These are phyloP conservation scores for Geotrichum carabidarum DNA, from an alignment of 1,139 yeast genomes.

Conservation along the genomic window DNA sequence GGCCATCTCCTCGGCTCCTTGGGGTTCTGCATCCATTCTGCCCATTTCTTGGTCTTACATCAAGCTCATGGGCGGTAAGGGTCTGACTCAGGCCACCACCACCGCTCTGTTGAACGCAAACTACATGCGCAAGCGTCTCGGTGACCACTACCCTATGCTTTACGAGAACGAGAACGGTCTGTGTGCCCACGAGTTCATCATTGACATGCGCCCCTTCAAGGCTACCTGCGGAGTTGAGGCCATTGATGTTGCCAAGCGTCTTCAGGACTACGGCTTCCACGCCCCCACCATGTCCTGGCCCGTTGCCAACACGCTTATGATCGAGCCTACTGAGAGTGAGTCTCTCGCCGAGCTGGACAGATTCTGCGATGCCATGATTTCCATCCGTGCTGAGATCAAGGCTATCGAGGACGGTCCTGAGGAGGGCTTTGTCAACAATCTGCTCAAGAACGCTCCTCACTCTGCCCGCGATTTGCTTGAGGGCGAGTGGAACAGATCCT, in stretches of 20 bases:
- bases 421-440: constrained; percentile 46
- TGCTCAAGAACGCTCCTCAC: constrained; percentile 89
- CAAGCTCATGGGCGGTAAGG: constrained; percentile 83
- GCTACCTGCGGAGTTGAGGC: constrained; percentile 74
- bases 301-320: constrained; percentile 93
- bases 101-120: constrained; percentile 93
- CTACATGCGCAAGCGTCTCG: constrained; percentile 79
- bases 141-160: constrained; percentile 66
- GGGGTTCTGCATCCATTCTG: constrained; percentile 87
- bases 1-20: constrained; percentile 89
- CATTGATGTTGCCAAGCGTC: constrained; percentile 90
- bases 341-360: constrained; percentile 82
- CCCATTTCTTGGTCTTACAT: constrained; percentile 94
- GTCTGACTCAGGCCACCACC: constrained; percentile 78
- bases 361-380: constrained; percentile 79
- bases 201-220: constrained; percentile 85
- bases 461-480: constrained; percentile 70
- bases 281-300: constrained; percentile 99
- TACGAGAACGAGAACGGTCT: constrained; percentile 66
- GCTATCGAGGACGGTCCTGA: constrained; percentile 59
- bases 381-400: constrained; percentile 77
- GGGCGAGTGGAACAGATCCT: constrained; percentile 77
- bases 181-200: constrained; percentile 95
- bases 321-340: constrained; percentile 97
- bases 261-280: constrained; percentile 97